Evolutionary conservation across 352 stramenopile genomes (phyloP).

Genomic region (Phytophthora boehmeriae): DNA sequence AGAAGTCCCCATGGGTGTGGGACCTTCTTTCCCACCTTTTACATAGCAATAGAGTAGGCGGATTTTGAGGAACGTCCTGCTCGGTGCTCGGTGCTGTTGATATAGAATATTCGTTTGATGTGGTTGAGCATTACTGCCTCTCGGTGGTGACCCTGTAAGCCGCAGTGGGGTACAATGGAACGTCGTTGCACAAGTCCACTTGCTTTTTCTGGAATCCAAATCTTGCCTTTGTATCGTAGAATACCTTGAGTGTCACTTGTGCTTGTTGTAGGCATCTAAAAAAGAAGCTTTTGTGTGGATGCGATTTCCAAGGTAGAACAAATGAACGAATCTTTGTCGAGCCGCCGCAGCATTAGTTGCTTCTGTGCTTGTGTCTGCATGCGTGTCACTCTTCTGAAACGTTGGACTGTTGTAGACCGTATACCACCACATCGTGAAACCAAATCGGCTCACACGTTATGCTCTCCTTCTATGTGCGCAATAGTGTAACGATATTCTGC

Average conservation of each 20-base stretch:
- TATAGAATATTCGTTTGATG: constrained; percentile 1
- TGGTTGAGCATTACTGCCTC: constrained; percentile 1
- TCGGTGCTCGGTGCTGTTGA: neutral
- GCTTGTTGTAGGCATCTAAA: constrained; percentile 1
- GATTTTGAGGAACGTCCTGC: neutral
- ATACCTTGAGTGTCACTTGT: neutral
- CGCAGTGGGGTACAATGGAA: constrained; percentile 2
- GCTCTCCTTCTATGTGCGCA: neutral
- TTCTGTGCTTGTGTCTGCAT: neutral
- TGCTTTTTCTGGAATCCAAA: constrained; percentile 6
- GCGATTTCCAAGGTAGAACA: constrained; percentile 10
- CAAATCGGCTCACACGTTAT: constrained; percentile 13
- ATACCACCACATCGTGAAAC: constrained; percentile 8
- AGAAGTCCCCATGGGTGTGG: constrained; percentile 5
- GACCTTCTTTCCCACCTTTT: neutral
- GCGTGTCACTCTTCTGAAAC: neutral
- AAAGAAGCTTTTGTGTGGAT: neutral
- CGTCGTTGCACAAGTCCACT: neutral
- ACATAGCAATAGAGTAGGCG: constrained; percentile 11
- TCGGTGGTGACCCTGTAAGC: neutral
- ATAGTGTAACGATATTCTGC: constrained; percentile 3
- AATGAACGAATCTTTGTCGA: constrained; percentile 11
- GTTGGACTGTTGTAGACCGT: neutral
- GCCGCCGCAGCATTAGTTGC: neutral
- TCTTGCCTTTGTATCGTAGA: neutral